Evolutionary conservation across 225 moss, liverwort and hornwort species (phyloP), one percentile per base, ranked within the genome.

Genomic region (Bryoerythrophyllum caledonicum): DNA sequence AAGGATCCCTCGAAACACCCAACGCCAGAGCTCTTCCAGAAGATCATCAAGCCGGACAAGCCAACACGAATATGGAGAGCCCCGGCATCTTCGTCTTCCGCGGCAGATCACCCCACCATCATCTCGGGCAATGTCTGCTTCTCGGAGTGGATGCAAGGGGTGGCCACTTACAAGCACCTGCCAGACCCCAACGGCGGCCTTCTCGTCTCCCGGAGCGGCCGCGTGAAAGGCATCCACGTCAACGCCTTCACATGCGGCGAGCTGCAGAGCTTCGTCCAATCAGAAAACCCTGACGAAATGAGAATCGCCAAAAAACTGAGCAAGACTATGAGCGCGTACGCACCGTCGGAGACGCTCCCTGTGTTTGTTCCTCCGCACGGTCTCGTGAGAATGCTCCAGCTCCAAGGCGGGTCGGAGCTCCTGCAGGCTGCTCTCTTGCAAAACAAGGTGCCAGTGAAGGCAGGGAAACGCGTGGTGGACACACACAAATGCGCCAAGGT

Each of bases 111-210:
- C 27, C 88, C 88, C 21, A 86, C 81, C 16, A 73, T 88, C 6
- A 86, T 86, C 16, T 71, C 71, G 2, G 86, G 88, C 0, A 83
- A 8, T 4, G 35, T 88, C 21, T 88, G 86, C 55, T 83, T 83
- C 6, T 79, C 86, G 5, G 88, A 88, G 40, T 81, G 83, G 83
- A 88, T 88, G 88, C 88, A 88, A 81, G 86, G 88, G 32, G 77
- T 86, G 13, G 88, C 74, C 8, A 41, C 60, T 60, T 88, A 88
- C 16, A 63, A 11, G 30, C 67, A 79, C 20, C 68, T 79, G 0
- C 86, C 83, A 12, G 88, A 88, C 21, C 71, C 76, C 1, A 81
- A 86, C 55, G 86, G 86, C 0, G 79, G 81, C 2, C 81, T 86
- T n/a, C 54, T 88, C 25, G 64, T 86, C 0, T 88, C 88, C 5